Conservation (phyloP, 2,329 filamentous ascomycete genomes). For the Cytospora piceicola region DNA sequence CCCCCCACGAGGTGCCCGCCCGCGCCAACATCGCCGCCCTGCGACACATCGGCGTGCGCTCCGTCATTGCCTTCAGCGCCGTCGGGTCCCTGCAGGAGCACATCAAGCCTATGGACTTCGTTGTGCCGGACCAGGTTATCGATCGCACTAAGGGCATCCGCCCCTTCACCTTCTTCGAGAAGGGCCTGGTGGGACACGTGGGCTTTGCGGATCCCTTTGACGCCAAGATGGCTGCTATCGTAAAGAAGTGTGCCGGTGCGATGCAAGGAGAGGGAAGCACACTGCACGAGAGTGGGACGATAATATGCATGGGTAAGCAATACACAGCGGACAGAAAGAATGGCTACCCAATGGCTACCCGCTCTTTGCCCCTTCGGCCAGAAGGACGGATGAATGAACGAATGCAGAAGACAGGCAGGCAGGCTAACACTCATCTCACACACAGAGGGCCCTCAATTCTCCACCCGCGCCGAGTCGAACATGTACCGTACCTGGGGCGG, state of each 20-base stretch:
- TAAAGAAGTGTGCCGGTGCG: conserved; percentile 73
- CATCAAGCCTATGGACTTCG: conserved; percentile 95
- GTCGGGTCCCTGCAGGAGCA: conserved; percentile 91
- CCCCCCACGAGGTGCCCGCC: conserved; percentile 91
- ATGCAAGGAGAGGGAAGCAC: conserved; percentile 84
- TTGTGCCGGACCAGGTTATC: conserved; percentile 94
- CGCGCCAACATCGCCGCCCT: conserved; percentile 99
- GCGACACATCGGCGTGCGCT: conserved; percentile 84
- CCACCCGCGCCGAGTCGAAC: conserved; percentile 91
- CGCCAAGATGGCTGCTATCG: conserved; percentile 71
- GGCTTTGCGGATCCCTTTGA: conserved; percentile 97
- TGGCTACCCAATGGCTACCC: not conserved
- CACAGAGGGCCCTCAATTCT: conserved; percentile 95
- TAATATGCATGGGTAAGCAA: conserved; percentile 85
- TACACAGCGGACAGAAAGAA: not conserved
- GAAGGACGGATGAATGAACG: too few species aligned
- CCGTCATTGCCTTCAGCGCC: conserved; percentile 91
- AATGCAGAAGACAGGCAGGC: not conserved
- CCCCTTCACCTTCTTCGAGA: conserved; percentile 94
- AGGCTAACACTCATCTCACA: conserved; percentile 2
- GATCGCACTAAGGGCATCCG: conserved; percentile 95
- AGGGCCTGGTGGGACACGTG: conserved; percentile 89
- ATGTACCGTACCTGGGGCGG: conserved; percentile 95
- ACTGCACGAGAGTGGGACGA: conserved; percentile 80
- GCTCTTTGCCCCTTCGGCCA: conserved; percentile 6